These are phyloP conservation scores for Ceratocystis destructans DNA, from an alignment of 2,329 filamentous ascomycete species.

Conservation along the genomic window DNA sequence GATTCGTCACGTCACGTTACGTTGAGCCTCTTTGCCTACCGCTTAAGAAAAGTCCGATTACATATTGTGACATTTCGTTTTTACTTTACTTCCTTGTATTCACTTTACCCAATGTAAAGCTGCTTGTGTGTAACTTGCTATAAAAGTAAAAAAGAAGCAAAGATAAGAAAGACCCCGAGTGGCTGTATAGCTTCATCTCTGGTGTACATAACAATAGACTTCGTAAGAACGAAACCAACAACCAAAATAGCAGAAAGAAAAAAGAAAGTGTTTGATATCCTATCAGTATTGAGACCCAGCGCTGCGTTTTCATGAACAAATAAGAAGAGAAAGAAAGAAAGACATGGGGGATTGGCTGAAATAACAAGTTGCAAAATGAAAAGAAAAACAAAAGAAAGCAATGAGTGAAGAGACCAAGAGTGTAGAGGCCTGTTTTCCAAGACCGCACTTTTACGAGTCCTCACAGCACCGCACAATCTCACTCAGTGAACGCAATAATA, in stretches of 20 bases:
- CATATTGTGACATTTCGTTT: neutral
- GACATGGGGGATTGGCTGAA: neutral
- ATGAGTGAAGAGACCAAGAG: neutral
- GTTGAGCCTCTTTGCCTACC: neutral
- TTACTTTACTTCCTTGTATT: neutral
- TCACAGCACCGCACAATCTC: conserved; percentile 17
- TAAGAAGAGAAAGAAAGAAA: conserved; percentile 7
- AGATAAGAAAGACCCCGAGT: neutral
- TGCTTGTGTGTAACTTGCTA: neutral
- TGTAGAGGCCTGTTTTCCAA: neutral
- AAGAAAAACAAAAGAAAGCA: conserved; percentile 6
- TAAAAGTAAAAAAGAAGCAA: neutral
- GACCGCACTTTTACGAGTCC: neutral
- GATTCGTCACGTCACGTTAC: neutral
- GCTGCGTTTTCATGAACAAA: neutral
- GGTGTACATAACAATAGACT: neutral
- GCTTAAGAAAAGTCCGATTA: neutral
- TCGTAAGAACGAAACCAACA: neutral
- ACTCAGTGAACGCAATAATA: conserved; percentile 16
- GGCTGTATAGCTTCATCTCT: neutral
- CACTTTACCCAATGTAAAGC: neutral
- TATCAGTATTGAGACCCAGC: conserved; percentile 1
- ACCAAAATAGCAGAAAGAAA: neutral
- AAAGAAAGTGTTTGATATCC: neutral
- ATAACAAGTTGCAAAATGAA: conserved; percentile 6